Percentiles rank a stretch among this genome's conserved stretches.
Evolutionary conservation across 192 early-diverging fungal genomes (phyloP).

Genomic region (Piromyces finnis): DNA sequence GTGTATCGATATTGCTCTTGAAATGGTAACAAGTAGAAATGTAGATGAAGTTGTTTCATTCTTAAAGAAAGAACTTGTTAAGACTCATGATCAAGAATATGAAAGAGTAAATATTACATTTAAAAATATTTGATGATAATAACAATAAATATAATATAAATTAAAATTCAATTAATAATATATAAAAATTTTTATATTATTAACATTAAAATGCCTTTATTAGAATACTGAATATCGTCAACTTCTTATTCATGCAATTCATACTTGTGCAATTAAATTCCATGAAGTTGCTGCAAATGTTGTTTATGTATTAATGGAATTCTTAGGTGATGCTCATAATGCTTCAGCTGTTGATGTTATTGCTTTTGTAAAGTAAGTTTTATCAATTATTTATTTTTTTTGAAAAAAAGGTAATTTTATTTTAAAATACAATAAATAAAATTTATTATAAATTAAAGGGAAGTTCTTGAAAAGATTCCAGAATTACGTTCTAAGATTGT

Average conservation of each 20-base stretch:
- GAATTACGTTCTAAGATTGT: conserved; percentile 67
- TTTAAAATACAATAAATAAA: neutral
- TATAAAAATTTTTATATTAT: neutral
- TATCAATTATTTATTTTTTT: neutral
- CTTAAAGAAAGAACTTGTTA: conserved; percentile 89
- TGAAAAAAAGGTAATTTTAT: no score
- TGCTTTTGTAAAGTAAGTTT: conserved; percentile 63
- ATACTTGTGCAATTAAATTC: conserved; percentile 87
- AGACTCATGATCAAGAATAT: conserved; percentile 78
- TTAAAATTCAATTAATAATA: no score
- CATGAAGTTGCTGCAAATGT: conserved; percentile 91
- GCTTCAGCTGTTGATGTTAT: conserved; percentile 80
- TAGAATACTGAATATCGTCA: conserved; percentile 85
- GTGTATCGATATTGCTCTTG: conserved; percentile 70
- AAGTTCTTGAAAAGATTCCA: conserved; percentile 95
- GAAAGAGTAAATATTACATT: conserved; percentile 40
- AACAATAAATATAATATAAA: neutral
- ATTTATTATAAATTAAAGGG: conserved; percentile 7
- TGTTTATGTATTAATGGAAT: conserved; percentile 89
- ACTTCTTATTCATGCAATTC: conserved; percentile 89
- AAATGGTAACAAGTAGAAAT: conserved; percentile 78
- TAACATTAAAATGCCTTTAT: neutral
- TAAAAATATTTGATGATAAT: neutral
- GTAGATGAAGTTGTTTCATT: conserved; percentile 80
- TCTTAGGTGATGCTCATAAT: conserved; percentile 74